A percentile compares a stretch with the other conserved stretches of the same genome.
Evolutionary conservation across 805 yeast genomes (phyloP).

Genomic region (Ogataea naganishii): DNA sequence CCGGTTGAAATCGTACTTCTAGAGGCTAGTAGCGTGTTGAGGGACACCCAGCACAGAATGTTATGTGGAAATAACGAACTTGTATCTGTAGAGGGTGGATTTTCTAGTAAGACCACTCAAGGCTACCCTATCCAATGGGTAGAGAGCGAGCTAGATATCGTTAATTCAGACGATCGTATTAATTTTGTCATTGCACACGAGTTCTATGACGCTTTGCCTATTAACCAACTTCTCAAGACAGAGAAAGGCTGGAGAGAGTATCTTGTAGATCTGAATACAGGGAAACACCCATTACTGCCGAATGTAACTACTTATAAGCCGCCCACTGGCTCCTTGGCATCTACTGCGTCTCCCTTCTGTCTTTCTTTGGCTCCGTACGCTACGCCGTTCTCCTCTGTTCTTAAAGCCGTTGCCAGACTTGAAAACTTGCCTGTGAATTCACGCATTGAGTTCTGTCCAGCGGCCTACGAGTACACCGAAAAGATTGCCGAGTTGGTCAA

Average conservation of each 20-base stretch:
- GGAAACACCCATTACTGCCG: conserved; percentile 9
- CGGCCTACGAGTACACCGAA: conserved; percentile 48
- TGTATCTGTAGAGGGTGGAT: conserved; percentile 23
- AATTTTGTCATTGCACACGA: conserved; percentile 77
- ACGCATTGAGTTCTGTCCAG: conserved; percentile 68
- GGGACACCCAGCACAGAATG: conserved; percentile 42
- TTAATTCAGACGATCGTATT: conserved; percentile 20
- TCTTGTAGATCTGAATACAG: conserved; percentile 46
- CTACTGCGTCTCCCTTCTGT: too few species aligned
- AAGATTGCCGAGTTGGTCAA: conserved; percentile 42
- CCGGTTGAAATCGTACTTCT: conserved; percentile 44
- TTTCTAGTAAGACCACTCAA: conserved; percentile 29
- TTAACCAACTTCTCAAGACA: conserved; percentile 56
- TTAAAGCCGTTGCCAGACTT: conserved; percentile 42
- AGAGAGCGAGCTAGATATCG: conserved; percentile 45
- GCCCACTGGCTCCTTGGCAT: too few species aligned
- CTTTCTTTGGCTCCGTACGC: conserved; percentile 48
- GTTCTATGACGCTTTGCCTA: conserved; percentile 81
- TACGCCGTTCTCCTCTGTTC: conserved; percentile 55
- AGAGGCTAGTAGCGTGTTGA: conserved; percentile 64
- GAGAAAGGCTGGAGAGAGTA: conserved; percentile 73
- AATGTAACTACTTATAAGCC: conserved; percentile 12
- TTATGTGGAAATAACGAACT: conserved; percentile 31
- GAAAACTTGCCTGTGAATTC: conserved; percentile 44
- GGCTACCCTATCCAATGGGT: conserved; percentile 50